phyloP scores from a whole-genome alignment of 2,329 filamentous ascomycete genomes.

The Cercospora citrullina region DNA sequence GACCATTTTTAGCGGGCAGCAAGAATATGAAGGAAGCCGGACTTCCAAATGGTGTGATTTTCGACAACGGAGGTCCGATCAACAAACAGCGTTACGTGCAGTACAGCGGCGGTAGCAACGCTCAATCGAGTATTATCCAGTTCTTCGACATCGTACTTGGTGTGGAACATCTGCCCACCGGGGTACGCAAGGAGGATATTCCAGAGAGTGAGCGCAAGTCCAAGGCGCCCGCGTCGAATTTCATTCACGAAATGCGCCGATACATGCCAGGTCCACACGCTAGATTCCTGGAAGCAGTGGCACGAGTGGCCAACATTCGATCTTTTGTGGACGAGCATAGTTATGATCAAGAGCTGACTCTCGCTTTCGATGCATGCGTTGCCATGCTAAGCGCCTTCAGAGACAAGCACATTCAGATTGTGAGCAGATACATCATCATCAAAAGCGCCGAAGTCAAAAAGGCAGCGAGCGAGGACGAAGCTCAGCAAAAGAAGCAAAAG shows the following conservation, averaged over 20 bases:
- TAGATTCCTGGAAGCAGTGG: conserved; percentile 80
- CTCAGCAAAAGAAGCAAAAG: conserved; percentile 49
- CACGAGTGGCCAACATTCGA: conserved; percentile 80
- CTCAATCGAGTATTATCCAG: conserved; percentile 93
- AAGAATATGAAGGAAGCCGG: conserved; percentile 98
- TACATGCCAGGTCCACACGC: conserved; percentile 97
- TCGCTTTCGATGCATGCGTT: conserved; percentile 89
- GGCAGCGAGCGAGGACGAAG: conserved; percentile 33
- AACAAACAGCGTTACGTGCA: conserved; percentile 66
- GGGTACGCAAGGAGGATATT: conserved; percentile 57
- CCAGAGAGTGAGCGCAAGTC: conserved; percentile 48
- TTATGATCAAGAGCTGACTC: conserved; percentile 64
- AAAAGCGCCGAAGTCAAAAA: conserved; percentile 69
- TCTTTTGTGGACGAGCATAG: conserved; percentile 69
- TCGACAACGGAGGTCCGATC: conserved; percentile 67
- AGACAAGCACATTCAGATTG: conserved; percentile 94
- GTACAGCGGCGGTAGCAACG: conserved; percentile 92
- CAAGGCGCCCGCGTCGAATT: conserved; percentile 61
- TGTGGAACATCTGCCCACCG: conserved; percentile 86
- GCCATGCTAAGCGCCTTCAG: conserved; percentile 75
- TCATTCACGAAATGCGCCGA: conserved; percentile 92
- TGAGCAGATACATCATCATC: conserved; percentile 91
- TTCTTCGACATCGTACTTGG: conserved; percentile 94
- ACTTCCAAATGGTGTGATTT: conserved; percentile 80
- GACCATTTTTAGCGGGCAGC: conserved; percentile 92